These are phyloP conservation scores for Eremochloa ophiuroides DNA, from an alignment of 176 grass and related monocot species.

Conservation along the genomic window DNA sequence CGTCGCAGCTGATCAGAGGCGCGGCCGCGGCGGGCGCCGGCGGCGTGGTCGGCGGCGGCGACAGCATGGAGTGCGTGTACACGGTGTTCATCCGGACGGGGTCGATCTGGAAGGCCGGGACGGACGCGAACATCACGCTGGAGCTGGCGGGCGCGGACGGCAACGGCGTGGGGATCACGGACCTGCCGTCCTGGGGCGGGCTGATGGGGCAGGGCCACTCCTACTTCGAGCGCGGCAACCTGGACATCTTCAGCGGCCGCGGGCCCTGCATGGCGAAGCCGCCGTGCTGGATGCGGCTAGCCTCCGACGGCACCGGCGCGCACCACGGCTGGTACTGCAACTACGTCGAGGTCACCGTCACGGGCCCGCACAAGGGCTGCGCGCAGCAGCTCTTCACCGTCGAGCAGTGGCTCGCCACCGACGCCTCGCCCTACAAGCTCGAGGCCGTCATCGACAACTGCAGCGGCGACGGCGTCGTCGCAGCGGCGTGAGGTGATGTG, in stretches of 20 bases:
- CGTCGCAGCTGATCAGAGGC: conserved; percentile 13
- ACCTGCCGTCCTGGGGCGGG: conserved; percentile 79
- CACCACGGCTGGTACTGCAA: conserved; percentile 98
- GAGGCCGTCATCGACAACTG: conserved; percentile 51
- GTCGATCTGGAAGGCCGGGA: conserved; percentile 77
- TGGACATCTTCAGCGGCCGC: conserved; percentile 98
- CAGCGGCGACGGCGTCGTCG: not conserved
- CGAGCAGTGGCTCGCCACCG: conserved; percentile 89
- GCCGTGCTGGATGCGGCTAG: conserved; percentile 63
- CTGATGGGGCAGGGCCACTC: conserved; percentile 54
- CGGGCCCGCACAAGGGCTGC: conserved; percentile 71
- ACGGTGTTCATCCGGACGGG: conserved; percentile 86
- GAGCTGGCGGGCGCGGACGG: conserved; percentile 41
- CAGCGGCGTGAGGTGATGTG: not conserved
- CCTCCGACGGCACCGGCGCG: conserved; percentile 60
- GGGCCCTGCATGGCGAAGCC: conserved; percentile 56
- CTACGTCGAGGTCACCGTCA: conserved; percentile 83
- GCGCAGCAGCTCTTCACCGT: conserved; percentile 68
- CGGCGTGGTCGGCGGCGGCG: not conserved
- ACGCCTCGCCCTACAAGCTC: conserved; percentile 59
- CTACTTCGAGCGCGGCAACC: conserved; percentile 95
- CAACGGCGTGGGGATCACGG: conserved; percentile 48
- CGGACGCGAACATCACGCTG: conserved; percentile 73
- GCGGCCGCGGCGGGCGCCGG: not conserved
- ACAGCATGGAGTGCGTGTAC: conserved; percentile 74